Base-by-base conservation (phyloP, 352 stramenopile species). In the Halophytophthora polymorphica region DNA sequence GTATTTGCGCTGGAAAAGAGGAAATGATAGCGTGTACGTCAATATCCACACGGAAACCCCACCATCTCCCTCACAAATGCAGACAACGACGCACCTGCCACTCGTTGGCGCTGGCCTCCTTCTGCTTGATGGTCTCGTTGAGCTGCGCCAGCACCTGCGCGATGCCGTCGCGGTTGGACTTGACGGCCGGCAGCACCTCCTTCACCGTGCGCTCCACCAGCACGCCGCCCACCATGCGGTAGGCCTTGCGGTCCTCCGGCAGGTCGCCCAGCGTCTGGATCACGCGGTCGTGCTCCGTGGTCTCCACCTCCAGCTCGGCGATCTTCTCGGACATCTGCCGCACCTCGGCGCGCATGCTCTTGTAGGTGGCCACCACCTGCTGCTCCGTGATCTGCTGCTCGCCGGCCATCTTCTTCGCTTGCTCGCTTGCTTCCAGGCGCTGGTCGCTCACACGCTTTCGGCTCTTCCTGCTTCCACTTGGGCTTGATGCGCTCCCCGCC, bases 201-300 rank as follows among this genome's bases (percentile, higher is more conserved):
- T 87, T 61, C 19, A 98, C 95, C 29, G 94, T 98, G 40, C 95
- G 93, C 75, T 99, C 95, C 42, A 99, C 95, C 34, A 99, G 71
- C 29, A 98, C 95, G 31, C 96, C 95, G 45, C 95, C 96, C 12
- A 98, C 91, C 73, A 98, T 90, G 55, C 95, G 89, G 61, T 96
- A 99, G 6, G 95, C 95, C 60, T 96, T 91, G 57, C 94, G 79
- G 51, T 74, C 64, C 0, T 61, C 68, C 17, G 81, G 78, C 53
- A 95, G 64, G 3, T 71, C 71, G 45, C 81, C 73, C 18, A 96
- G 77, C 56, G 86, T 93, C 47, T 83, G 74, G 38, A 93, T 73
- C 39, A 93, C 84, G 58, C 85, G 83, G 41, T 94, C 77, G 61
- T 93, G 83, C 70, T 96, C 86, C 19, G 73, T 73, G 12, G 66